Base-by-base conservation (phyloP, 768 basidiomycete genomes). In the Piloderma croceum region DNA sequence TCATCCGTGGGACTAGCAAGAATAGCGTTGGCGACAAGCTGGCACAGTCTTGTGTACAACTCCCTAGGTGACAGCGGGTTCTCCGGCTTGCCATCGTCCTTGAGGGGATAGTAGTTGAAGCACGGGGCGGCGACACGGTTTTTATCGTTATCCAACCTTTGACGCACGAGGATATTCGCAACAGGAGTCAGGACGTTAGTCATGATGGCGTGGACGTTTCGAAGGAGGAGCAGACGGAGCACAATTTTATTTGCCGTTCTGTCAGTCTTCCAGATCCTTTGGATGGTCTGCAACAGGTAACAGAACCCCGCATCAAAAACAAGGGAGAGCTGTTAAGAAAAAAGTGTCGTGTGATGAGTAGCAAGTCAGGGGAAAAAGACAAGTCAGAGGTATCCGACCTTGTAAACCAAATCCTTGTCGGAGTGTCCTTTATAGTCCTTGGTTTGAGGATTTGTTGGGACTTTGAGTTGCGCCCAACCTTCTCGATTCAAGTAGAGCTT, bases 191-290 rank as follows among this genome's bases (percentile, higher is more conserved):
- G 45, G n/a, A 57, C 40, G 13, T 49, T 52, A 35, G 48, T 48
- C 57, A 59, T 59, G 25, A 59, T 44, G 6, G 43, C 48, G 36
- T 50, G 50, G 42, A 59, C 52, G 40, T 55, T 59, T 19, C 37
- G 34, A n/a, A 52, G 42, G 17, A 59, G 42, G 11, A 43, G 45
- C 35, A 33, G n/a, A 19, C 48, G 42, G n/a, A n/a, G n/a, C n/a
- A n/a, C n/a, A n/a, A n/a, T n/a, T n/a, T n/a, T n/a, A n/a, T n/a
- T n/a, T n/a, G n/a, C n/a, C n/a, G n/a, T n/a, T 10, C 34, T 39
- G n/a, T 36, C 42, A 17, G 46, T 49, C 18, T 45, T 43, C 57
- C 57, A 59, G 35, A 53, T 43, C 20, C 38, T 45, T 29, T 59
- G 51, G 22, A 59, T 57, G 11, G 51, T 53, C 24, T 42, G 34